A percentile compares a stretch with the other conserved stretches of the same genome.
Evolutionary conservation across 2,329 filamentous ascomycete genomes (phyloP).

Genomic region (Thermomyces lanuginosus): DNA sequence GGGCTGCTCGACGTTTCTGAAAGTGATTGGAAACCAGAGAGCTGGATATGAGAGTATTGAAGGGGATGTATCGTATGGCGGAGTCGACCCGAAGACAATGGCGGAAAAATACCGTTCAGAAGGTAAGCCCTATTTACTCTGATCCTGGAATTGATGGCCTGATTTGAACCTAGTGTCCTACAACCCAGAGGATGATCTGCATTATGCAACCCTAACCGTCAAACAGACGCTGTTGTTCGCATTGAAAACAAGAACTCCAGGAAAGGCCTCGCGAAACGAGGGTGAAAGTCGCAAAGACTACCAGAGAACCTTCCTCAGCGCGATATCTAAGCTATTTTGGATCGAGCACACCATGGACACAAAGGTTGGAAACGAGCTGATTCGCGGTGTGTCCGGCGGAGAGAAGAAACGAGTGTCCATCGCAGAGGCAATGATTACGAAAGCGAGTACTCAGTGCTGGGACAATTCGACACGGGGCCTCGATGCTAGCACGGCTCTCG

Average conservation of each 20-base stretch:
- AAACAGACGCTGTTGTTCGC: constrained; percentile 60
- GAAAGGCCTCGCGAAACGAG: constrained; percentile 41
- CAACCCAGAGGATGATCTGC: constrained; percentile 16
- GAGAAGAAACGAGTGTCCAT: constrained; percentile 69
- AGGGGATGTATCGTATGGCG: constrained; percentile 41
- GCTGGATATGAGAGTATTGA: constrained; percentile 43
- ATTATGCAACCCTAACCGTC: constrained; percentile 64
- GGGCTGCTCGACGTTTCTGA: constrained; percentile 64
- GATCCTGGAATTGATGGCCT: neutral
- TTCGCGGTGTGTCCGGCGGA: constrained; percentile 55
- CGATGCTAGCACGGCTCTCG: constrained; percentile 55
- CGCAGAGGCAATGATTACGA: constrained; percentile 56
- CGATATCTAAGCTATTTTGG: constrained; percentile 55
- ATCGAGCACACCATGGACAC: constrained; percentile 57
- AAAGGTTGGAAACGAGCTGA: constrained; percentile 57
- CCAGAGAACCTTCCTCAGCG: constrained; percentile 45
- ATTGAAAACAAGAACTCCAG: constrained; percentile 50
- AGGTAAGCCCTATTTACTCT: constrained; percentile 11
- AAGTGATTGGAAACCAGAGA: constrained; percentile 57
- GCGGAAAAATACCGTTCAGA: constrained; percentile 32
- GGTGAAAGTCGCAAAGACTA: constrained; percentile 47
- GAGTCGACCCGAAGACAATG: constrained; percentile 36
- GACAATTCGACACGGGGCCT: constrained; percentile 60
- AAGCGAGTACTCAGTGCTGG: constrained; percentile 55
- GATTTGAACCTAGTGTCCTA: constrained; percentile 4